Base-by-base conservation (phyloP, 1,139 yeast genomes). In the Pichia sp. region DNA sequence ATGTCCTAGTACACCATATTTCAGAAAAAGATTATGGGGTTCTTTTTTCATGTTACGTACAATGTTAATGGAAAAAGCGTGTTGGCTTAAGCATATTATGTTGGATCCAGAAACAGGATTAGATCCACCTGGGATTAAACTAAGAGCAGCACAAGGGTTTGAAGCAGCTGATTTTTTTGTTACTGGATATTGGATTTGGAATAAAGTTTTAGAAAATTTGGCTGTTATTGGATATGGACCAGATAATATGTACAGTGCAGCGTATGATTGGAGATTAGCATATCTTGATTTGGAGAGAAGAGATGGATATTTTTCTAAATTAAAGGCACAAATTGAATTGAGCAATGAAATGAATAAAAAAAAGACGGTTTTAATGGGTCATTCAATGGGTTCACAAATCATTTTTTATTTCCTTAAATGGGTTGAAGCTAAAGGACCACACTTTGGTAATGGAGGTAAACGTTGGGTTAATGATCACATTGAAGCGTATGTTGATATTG, bases 131-230 rank as follows among this genome's bases (percentile, higher is more conserved):
- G 74, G 82, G 39, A 74, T 85, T 53, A 82, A 72, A 50, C 60
- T 91, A 28, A 68, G 98, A 45, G 95, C 98, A 0, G 93, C 96
- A 0, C 95, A 86, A 59, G 98, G 98, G 0, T 86, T 91, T 63
- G 97, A 91, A 54, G 94, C 97, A 1, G 93, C 96, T 0, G 98
- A 91, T 63, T 91, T 88, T 63, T 91, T 91, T 58, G 79, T 91
- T 62, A 87, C 97, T 5, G 98, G 98, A 0, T 91, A 91, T 63
- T 91, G 98, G 98, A 86, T 91, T 54, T 91, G 98, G 98, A 87
- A 87, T 60, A 91, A 93, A 60, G 77, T 91, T 42, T 68, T 91
- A 15, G 96, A 91, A 60, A 93, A 93, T 55, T 68, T 93, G 50
- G 95, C 96, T 2, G 97, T 87, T 1, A 75, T 93, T 49, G 96